These are phyloP conservation scores for Colletotrichum lindemuthianum DNA, from an alignment of 2,329 filamentous ascomycete species.

Conservation along the genomic window DNA sequence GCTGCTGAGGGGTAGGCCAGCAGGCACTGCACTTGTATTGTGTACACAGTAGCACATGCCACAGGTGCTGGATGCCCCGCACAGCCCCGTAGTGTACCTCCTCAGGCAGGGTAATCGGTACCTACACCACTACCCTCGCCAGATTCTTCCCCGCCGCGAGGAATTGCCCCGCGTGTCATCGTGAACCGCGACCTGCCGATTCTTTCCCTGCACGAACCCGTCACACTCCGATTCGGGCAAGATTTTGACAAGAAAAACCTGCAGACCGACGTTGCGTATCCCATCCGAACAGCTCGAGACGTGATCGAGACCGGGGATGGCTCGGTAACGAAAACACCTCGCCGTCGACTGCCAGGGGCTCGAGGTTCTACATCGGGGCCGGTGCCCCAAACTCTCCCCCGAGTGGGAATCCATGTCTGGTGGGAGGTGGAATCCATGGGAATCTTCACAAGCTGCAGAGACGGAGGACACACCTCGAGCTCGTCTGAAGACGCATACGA, in stretches of 20 bases:
- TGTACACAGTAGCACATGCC: too few species aligned
- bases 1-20: constrained; percentile 23
- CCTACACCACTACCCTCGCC: too few species aligned
- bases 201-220: constrained; percentile 1
- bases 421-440: too few species aligned
- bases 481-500: too few species aligned
- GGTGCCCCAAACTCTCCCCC: too few species aligned
- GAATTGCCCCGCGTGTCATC: constrained; percentile 15
- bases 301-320: background rate
- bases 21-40: too few species aligned
- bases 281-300: background rate
- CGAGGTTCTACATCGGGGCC: too few species aligned
- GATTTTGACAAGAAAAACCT: background rate
- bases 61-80: constrained; percentile 5
- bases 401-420: too few species aligned
- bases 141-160: background rate
- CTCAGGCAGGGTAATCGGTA: too few species aligned
- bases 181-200: background rate
- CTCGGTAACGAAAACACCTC: background rate
- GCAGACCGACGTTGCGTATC: too few species aligned
- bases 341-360: too few species aligned
- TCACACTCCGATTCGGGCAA: background rate
- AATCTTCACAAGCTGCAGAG: constrained; percentile 10
- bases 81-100: background rate
- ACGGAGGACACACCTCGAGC: too few species aligned